Evolutionary conservation across 352 stramenopile species (phyloP), one percentile per base, ranked within the genome.

Genomic region (Phytophthora litchii): DNA sequence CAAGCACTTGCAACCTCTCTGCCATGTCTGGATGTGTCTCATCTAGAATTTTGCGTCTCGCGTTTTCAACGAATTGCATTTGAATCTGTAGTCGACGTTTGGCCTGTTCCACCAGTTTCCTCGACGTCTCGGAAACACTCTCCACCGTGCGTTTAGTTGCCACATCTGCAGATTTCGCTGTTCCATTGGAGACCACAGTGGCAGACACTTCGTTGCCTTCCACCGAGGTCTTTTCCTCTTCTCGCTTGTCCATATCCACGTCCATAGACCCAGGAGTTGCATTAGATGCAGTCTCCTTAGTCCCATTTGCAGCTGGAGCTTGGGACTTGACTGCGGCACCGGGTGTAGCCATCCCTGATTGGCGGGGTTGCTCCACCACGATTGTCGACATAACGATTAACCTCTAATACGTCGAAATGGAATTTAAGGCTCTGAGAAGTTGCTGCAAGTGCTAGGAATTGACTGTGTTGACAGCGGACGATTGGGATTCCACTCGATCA

Each of bases 1-100:
- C 54, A 7, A 92, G 45, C 16, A 69, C 65, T 35, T 48, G 58
- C 48, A 90, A 59, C 9, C 74, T 81, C 47, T 70, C 38, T 29
- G 64, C 16, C 58, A 92, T 79, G 55, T 94, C 85, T 27, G 83
- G 82, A 55, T 94, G 85, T 32, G 72, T 79, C 46, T 89, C 83
- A 44, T 85, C 67, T 51, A 72, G 27, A 43, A 94, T 83, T 50
- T 78, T 78, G n/a, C 64, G 67, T 57, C 75, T 67, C 17, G 83
- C 79, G 21, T 87, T 88, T 52, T 91, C 75, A 3, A 87, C 70
- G 36, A 86, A 88, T 46, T 87, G 70, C 52, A 89, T 81, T 56
- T 94, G 85, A 51, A 92, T 77, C 55, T 74, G 38, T 47, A 92
- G 47, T 52, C 78, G 67, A 27, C 55, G 67, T 50, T 64, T 76